Base-by-base conservation (phyloP, 306 rosid genomes). In the Carpinus fangiana region DNA sequence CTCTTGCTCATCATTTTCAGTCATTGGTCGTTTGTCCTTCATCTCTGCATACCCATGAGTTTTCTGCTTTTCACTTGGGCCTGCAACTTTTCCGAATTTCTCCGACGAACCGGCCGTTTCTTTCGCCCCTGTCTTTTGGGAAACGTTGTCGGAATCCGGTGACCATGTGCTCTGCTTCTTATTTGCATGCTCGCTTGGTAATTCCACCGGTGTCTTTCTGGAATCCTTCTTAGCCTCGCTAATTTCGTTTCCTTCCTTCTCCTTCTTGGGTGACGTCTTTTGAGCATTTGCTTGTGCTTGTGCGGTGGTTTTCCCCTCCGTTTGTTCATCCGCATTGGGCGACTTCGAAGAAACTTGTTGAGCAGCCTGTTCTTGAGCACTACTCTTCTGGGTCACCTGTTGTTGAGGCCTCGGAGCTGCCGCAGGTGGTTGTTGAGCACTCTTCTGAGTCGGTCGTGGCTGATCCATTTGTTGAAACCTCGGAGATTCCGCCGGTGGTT, bases 261-360 rank as follows among this genome's bases (percentile, higher is more conserved):
- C 26, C 26, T 23, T 23, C 26, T 23, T 23, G 26, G 26, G 26
- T 23, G 26, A 23, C 26, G 26, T 23, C 26, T 23, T 23, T 23
- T 0, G 26, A 23, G 26, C 26, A 23, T 79, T 73, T 26, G 31
- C 62, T 53, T 16, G 5, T 17, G 21, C 59, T 5, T 6, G 59
- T 8, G n/a, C 77, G 72, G 48, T 64, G 62, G 66, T 14, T 2
- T 73, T 73, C 69, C 31, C 34, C 7, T 67, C 55, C 0, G 65
- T 55, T 12, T 66, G 56, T 60, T 73, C 69, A 47, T 80, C 82
- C 66, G 59, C 54, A 59, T 38, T 75, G 47, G 67, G 53, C 6
- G 5, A 38, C 60, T 80, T 81, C 46, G 77, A 52, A 46, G 47
- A 14, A 56, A 31, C 34, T 50, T 45, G 45, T 72, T 12, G 55